Base-by-base conservation (phyloP, 495 filamentous ascomycete genomes). In the Aspergillus incahuasiensis region DNA sequence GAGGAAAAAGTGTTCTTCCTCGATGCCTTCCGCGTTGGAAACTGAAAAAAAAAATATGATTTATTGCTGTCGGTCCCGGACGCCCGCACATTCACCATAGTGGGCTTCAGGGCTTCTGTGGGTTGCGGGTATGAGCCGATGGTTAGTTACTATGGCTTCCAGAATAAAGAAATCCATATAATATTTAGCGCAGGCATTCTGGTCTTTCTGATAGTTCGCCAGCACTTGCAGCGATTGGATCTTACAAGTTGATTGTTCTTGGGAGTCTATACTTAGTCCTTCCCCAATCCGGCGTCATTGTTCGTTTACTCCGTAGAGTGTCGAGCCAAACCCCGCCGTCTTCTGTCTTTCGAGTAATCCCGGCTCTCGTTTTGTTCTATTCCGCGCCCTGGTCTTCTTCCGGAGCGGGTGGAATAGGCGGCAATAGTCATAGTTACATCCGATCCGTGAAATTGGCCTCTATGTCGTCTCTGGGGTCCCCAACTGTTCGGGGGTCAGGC, bases 31-130 rank as follows among this genome's bases (percentile, higher is more conserved):
- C 53, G 48, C 42, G 44, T 40, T 57, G 54, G 38, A 40, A 40
- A 40, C 38, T 35, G 32, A 32, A 39, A 48, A 32, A 52, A 47
- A 48, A 53, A 28, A 22, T 30, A 48, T 55, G 30, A 43, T 28
- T 39, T 51, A 47, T 25, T 38, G 28, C 28, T 35, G 24, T 62
- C 21, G 24, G 22, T 59, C 60, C 61, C 58, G 52, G 48, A 61
- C 57, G 30, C 57, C 63, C 63, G 54, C 60, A 25, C 21, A 40
- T 35, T 35, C 32, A 40, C 38, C 13, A 51, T 19, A 35, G 64
- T 66, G 61, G 61, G 56, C 58, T 59, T 63, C 64, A 66, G 64
- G 64, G 64, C 64, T 66, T 62, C 58, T 60, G 64, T 66, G 64
- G 64, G 56, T 56, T 60, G 64, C 63, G 64, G 64, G 56, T 56